These are phyloP conservation scores for Iberis pinnata DNA, from an alignment of 345 rosid species.

Conservation along the genomic window DNA sequence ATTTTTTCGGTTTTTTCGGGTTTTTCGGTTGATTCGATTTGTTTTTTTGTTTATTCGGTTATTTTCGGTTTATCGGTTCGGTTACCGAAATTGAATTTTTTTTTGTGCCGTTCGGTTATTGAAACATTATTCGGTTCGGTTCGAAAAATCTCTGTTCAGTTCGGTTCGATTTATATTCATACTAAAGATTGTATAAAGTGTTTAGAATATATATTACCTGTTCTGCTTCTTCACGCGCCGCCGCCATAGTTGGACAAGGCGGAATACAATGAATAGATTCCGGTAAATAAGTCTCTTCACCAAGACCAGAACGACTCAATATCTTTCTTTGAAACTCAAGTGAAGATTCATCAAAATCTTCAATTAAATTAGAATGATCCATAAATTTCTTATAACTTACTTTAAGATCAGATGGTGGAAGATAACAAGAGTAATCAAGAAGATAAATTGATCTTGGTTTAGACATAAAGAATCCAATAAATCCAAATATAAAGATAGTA, in stretches of 20 bases:
- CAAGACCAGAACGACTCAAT: slow-evolving; percentile 71
- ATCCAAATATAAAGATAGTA: slow-evolving; percentile 42
- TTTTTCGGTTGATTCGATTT: no score
- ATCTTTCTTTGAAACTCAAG: slow-evolving; percentile 74
- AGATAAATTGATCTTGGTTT: slow-evolving; percentile 65
- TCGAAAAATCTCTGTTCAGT: no score
- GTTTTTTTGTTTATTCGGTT: no score
- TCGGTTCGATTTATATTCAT: no score
- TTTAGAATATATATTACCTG: no score
- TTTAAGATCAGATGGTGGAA: slow-evolving; percentile 53
- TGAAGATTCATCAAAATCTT: slow-evolving; percentile 57
- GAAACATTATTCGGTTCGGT: no score
- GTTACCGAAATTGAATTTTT: no score
- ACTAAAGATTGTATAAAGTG: no score
- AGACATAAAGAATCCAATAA: slow-evolving; percentile 58
- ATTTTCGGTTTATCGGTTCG: no score
- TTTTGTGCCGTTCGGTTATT: no score
- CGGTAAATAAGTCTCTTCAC: slow-evolving; percentile 77
- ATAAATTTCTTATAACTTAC: slow-evolving; percentile 47
- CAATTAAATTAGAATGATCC: slow-evolving; percentile 53
- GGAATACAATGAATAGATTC: slow-evolving; percentile 61
- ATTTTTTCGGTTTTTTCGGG: no score
- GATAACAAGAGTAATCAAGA: slow-evolving; percentile 67
- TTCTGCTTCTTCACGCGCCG: slow-evolving; percentile 85
- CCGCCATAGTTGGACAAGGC: slow-evolving; percentile 71